Evolutionary conservation across 345 rosid species (phyloP), one percentile per base, ranked within the genome.

Genomic region (Nasturtium officinale): DNA sequence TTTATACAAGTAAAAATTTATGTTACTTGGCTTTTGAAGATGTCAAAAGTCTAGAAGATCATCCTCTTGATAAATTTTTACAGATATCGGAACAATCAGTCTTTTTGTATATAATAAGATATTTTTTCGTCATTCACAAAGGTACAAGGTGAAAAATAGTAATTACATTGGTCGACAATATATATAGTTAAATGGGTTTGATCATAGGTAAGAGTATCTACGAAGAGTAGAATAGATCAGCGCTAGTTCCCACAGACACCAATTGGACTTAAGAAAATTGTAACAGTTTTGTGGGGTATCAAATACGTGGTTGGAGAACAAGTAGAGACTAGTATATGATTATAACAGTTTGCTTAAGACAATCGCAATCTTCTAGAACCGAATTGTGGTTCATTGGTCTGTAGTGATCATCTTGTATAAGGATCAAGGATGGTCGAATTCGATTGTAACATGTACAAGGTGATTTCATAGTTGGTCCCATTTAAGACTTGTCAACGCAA

Each of bases 1-100:
- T 61, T 65, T 60, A 52, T 51, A 10, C 68, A 52, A n/a, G 61
- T 54, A 26, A 62, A 69, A 61, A 5, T 8, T 11, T 42, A 21
- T 30, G 61, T 18, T 21, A 45, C 29, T 46, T 76, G 79, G 53
- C 79, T 76, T 76, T 76, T 76, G 60, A 69, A 69, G 35, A 62
- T 69, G 60, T 35, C 66, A 69, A 76, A 76, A 76, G 71, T 18
- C 59, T 67, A 18, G 23, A 32, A 61, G 55, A 45, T 29, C 1
- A 9, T 15, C 38, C 29, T 13, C 25, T 20, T 20, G 29, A 57
- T 46, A 45, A 58, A 30, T 20, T 46, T 21, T 2, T 0, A 57
- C 13, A 12, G 40, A 3, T 9, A 23, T 11, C 9, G 26, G 26
- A 57, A 21, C 50, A 47, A 47, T 29, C 43, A 23, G 25, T 23